Evolutionary conservation across 495 filamentous ascomycete genomes (phyloP).

Genomic region (Aspergillus biplanus): DNA sequence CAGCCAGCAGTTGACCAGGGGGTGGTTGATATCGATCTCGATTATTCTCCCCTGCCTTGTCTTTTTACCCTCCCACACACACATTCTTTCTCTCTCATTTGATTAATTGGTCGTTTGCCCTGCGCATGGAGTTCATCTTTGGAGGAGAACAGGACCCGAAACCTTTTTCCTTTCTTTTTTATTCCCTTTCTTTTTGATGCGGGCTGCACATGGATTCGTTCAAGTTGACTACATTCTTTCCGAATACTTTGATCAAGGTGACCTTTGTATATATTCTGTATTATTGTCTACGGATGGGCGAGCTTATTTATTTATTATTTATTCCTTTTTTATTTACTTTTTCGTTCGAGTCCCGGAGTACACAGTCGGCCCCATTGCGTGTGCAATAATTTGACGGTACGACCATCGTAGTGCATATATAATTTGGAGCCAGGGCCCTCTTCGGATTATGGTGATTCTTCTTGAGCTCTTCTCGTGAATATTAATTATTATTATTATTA

Average conservation of each 20-base stretch:
- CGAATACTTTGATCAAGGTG: constrained; percentile 19
- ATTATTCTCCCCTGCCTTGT: not conserved
- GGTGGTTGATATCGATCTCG: not conserved
- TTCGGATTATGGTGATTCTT: too few relatives aligned
- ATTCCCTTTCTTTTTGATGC: constrained; percentile 14
- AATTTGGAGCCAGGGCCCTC: too few relatives aligned
- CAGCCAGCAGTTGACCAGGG: not conserved
- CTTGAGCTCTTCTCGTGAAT: not conserved
- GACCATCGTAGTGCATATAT: too few relatives aligned
- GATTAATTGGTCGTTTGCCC: not conserved
- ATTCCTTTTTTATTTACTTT: constrained; percentile 1
- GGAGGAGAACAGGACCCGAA: not conserved
- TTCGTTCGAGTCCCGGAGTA: constrained; percentile 9
- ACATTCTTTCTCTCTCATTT: not conserved
- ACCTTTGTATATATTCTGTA: constrained; percentile 20
- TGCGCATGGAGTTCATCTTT: not conserved
- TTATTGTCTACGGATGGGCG: constrained; percentile 19
- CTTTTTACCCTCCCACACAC: not conserved
- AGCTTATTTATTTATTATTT: constrained; percentile 11
- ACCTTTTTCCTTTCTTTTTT: constrained; percentile 10
- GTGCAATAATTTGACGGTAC: not conserved
- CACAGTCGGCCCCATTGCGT: not conserved
- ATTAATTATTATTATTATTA: constrained; percentile 18
- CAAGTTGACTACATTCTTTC: constrained; percentile 21
- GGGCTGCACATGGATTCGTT: constrained; percentile 16